Base-by-base conservation (phyloP, 441 rosid genomes). In the Arabidopsis hybrid region DNA sequence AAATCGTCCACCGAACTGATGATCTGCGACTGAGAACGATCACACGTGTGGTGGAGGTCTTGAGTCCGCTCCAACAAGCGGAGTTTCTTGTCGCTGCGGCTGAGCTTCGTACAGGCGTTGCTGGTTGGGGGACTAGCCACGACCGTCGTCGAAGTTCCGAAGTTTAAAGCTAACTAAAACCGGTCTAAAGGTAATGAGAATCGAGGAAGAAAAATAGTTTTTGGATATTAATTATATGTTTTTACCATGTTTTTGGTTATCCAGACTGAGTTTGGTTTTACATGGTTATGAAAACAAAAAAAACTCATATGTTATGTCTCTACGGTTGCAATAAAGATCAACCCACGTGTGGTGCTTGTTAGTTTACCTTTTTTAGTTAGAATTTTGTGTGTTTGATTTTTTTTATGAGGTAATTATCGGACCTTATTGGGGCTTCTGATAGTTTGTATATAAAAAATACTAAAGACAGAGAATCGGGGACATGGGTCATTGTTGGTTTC, bases 81-180 rank as follows among this genome's bases (percentile, higher is more conserved):
- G 95, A 91, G 85, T 91, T 91, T 79, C 67, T 93, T 56, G 69
- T 87, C 1, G 94, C 97, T 0, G 90, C 92, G 1, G 86, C 80
- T 1, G 97, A 91, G 84, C 81, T 93, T 70, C 96, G 86, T 75
- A 75, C 79, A 7, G 97, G 98, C 14, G 79, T 91, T 69, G 85
- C 80, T 7, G 73, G 78, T 6, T 89, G 90, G 98, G 98, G 98
- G 14, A 53, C 50, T 60, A 72, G 78, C 70, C 86, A 79, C 39
- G 92, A 89, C 80, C 85, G 81, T 65, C 83, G 49, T 62, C 71
- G 66, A 57, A 67, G 42, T 43, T 79, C 81, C 36, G 34, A 43
- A 18, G 51, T 58, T 16, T 77, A 42, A 70, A 13, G 8, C 53
- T 12, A 34, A 6, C 43, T 8, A 36, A 40, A 52, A 61, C 31